Conservation (phyloP, 2,329 filamentous ascomycete genomes). For the Pseudogymnoascus sp. region DNA sequence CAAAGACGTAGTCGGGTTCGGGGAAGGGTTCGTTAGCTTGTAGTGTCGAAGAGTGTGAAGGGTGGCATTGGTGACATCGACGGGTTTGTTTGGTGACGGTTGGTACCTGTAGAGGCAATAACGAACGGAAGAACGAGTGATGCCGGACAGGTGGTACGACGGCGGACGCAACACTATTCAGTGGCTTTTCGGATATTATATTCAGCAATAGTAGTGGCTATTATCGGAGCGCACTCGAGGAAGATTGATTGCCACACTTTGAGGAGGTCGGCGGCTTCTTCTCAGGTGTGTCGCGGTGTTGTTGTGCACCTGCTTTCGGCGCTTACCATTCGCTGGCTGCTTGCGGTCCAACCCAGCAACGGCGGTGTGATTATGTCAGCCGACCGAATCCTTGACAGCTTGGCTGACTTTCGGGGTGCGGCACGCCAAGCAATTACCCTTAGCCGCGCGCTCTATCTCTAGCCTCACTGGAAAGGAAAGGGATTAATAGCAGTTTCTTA, state of each 20-base stretch:
- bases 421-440: not conserved
- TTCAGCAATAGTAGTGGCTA: conserved; percentile 6
- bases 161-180: conserved; percentile 6
- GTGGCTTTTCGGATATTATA: conserved; percentile 6
- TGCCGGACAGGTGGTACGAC: conserved; percentile 1
- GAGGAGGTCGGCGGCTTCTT: not conserved
- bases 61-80: not conserved
- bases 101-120: conserved; percentile 3
- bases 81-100: conserved; percentile 2
- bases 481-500: not conserved
- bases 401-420: not conserved
- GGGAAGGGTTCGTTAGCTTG: not conserved
- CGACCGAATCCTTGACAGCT: not conserved
- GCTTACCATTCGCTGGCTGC: conserved; percentile 8
- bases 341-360: conserved; percentile 6
- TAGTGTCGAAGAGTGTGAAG: not conserved
- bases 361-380: conserved; percentile 5
- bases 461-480: conserved; percentile 2
- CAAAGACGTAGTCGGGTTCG: conserved; percentile 1
- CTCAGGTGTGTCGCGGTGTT: conserved; percentile 9
- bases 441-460: conserved; percentile 1
- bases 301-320: conserved; percentile 9
- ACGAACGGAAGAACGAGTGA: conserved; percentile 2
- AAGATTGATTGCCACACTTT: not conserved
- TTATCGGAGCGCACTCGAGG: conserved; percentile 4